Conservation (phyloP, 2,329 filamentous ascomycete genomes). For the Cercospora brassicicola region DNA sequence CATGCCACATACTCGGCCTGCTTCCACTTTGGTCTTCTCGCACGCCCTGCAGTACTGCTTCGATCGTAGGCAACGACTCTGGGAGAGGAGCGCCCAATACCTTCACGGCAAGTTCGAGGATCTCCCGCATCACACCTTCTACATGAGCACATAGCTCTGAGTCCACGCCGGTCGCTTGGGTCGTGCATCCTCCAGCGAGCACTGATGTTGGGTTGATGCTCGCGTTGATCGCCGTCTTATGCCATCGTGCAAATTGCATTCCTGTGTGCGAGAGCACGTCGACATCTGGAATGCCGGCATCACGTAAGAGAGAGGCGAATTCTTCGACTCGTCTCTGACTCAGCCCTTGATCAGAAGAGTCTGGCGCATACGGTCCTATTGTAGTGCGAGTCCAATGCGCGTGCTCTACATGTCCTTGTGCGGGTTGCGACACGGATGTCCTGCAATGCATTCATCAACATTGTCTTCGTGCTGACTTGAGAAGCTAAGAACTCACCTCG, state of each 20-base stretch:
- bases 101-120: constrained; percentile 62
- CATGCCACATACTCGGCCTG: constrained; percentile 65
- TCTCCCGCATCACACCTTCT: constrained; percentile 67
- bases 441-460: constrained; percentile 39
- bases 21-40: constrained; percentile 62
- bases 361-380: constrained; percentile 63
- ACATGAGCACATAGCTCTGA: constrained; percentile 63
- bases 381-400: constrained; percentile 73
- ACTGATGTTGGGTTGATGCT: constrained; percentile 72
- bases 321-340: constrained; percentile 45
- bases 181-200: constrained; percentile 62
- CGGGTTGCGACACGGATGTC: constrained; percentile 65
- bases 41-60: constrained; percentile 63
- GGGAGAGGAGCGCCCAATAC: constrained; percentile 63
- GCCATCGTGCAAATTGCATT: constrained; percentile 70
- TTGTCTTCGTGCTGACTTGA: not conserved
- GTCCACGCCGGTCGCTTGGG: constrained; percentile 65
- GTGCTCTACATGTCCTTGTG: constrained; percentile 64
- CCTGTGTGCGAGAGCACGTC: constrained; percentile 63
- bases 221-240: constrained; percentile 74
- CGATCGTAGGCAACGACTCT: constrained; percentile 59
- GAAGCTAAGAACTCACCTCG: constrained; percentile 32
- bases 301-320: constrained; percentile 56
- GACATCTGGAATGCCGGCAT: constrained; percentile 65
- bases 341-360: constrained; percentile 32